A percentile compares a stretch with the other conserved stretches of the same genome.
phyloP scores from a whole-genome alignment of 1,284 basidiomycete genomes.

The Xanthoconium separans region DNA sequence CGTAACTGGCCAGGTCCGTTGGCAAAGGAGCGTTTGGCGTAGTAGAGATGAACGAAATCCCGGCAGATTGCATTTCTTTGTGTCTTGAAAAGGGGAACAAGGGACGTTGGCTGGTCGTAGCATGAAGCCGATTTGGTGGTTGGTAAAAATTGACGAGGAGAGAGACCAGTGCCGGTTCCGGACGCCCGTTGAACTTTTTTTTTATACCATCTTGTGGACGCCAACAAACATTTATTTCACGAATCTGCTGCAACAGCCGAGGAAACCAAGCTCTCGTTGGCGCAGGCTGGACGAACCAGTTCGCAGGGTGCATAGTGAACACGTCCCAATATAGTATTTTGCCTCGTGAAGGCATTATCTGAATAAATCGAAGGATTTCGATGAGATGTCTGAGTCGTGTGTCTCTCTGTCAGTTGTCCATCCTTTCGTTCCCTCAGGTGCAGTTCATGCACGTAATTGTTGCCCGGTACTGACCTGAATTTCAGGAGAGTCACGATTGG shows the following conservation, averaged over 20 bases:
- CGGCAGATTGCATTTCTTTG: background rate
- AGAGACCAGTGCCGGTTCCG: background rate
- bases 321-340: background rate
- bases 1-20: conserved; percentile 3
- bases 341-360: conserved; percentile 3
- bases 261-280: background rate
- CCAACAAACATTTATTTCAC: background rate
- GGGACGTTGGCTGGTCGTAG: too few relatives aligned
- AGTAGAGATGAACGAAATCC: background rate
- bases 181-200: background rate
- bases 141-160: background rate
- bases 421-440: background rate
- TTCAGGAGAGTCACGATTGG: background rate
- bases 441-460: background rate
- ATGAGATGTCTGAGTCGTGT: background rate
- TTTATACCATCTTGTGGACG: background rate
- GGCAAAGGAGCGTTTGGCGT: conserved; percentile 1
- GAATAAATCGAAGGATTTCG: background rate
- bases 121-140: too few relatives aligned
- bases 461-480: background rate
- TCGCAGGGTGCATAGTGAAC: background rate
- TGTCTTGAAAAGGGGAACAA: background rate
- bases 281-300: conserved; percentile 12
- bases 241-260: background rate
- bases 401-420: background rate